phyloP scores from a whole-genome alignment of 148 eudicot species.

The Rheum nobile region DNA sequence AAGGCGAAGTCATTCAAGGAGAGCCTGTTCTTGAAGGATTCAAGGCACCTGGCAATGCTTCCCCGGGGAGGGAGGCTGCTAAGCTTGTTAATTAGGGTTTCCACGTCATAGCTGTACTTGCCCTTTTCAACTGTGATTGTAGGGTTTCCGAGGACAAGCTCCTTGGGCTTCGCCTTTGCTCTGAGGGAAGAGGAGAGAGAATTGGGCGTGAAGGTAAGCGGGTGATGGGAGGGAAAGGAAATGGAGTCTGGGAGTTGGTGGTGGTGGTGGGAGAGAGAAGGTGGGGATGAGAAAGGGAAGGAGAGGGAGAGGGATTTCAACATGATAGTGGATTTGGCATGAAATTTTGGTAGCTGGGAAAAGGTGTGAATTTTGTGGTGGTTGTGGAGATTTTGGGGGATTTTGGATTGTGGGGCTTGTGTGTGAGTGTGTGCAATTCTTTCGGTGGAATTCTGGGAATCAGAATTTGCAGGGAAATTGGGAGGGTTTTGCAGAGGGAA shows the following conservation, averaged over 20 bases:
- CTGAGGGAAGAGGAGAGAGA: constrained; percentile 18
- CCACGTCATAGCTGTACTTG: constrained; percentile 81
- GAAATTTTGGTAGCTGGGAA: constrained; percentile 2
- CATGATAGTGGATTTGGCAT: constrained; percentile 19
- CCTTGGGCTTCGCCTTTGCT: constrained; percentile 43
- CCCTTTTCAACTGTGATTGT: constrained; percentile 69
- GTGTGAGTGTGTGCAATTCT: background rate
- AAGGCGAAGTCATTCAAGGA: constrained; percentile 62
- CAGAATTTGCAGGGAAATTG: constrained; percentile 3
- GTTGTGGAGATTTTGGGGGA: constrained; percentile 7
- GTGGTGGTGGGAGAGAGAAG: constrained; percentile 16
- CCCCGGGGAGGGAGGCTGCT: constrained; percentile 86
- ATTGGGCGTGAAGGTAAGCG: constrained; percentile 15
- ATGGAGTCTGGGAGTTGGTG: constrained; percentile 14
- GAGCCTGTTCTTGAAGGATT: constrained; percentile 65
- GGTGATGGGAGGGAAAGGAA: background rate
- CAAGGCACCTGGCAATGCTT: constrained; percentile 84
- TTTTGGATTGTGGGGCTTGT: background rate
- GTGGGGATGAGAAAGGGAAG: constrained; percentile 15
- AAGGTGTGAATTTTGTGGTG: background rate
- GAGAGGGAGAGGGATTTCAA: constrained; percentile 24
- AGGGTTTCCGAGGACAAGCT: constrained; percentile 59
- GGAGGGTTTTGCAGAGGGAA: constrained; percentile 4
- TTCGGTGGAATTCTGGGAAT: background rate
- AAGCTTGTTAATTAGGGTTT: constrained; percentile 70